Evolutionary conservation across 371 early-diverging fungal genomes (phyloP), one percentile per base, ranked within the genome.

Genomic region (Quaeritorhiza haematococci): DNA sequence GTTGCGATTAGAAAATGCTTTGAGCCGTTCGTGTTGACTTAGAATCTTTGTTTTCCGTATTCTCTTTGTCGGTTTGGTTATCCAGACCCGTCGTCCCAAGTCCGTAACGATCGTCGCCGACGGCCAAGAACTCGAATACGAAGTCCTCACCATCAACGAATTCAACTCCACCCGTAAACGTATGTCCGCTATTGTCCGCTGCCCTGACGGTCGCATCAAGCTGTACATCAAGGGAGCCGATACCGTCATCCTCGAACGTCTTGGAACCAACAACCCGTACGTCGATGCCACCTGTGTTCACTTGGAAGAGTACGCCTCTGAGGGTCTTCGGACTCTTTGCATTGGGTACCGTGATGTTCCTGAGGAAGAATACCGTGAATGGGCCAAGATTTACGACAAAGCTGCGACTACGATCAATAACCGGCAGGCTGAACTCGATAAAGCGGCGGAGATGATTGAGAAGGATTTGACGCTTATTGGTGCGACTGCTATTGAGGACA

Each of bases 141-240:
- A 94, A 74, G 83, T 98, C 23, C 73, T 98, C 29, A 91, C 93
- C 61, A 86, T 95, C 62, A 91, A 91, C 73, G 98, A 98, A 70
- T 98, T 98, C 79, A 96, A 96, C 68, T 91, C 91, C 33, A 94
- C 95, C 17, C 84, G 98, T 47, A 98, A 98, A 71, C 85, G 98
- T 59, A 96, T 98, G 98, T 91, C 92, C 3, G 90, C 92, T 8
- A 74, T 98, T 33, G 79, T 94, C n/a, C 87, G 95, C 23, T 79
- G 85, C 38, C 91, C 95, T 1, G 93, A 94, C 59, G 92, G 92
- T 27, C 82, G 84, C 33, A 89, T 98, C 64, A 88, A 89, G 64
- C 72, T 98, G 45, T 94, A 92, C 79, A 90, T 89, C 67, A 99
- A 99, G 66, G 99, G 99, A 29, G 97, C 98, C 13, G 99, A 99